phyloP scores from a whole-genome alignment of 257 asterid species.

The Capsicum rhomboideum region DNA sequence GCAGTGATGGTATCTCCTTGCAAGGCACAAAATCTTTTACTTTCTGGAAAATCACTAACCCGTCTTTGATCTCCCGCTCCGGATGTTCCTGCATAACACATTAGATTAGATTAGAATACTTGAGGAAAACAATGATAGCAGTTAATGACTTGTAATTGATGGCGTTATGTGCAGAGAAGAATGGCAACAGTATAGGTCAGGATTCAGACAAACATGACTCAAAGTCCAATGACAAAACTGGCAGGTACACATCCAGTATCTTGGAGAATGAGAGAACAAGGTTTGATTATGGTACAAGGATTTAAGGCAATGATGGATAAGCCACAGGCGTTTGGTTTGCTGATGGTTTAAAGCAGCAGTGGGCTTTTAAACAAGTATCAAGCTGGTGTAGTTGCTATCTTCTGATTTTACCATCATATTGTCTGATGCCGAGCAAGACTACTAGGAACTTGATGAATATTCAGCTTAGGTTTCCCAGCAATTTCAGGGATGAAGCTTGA shows the following conservation, averaged over 20 bases:
- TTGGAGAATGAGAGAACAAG: neutral
- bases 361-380: too few species aligned
- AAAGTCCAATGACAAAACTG: neutral
- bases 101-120: neutral
- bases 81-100: conserved; percentile 63
- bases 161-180: neutral
- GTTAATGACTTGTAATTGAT: too few species aligned
- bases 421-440: neutral
- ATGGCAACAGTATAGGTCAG: neutral
- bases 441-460: neutral
- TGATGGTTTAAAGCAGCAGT: neutral
- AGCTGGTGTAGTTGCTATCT: neutral
- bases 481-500: too few species aligned
- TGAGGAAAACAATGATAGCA: neutral
- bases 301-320: neutral
- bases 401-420: neutral
- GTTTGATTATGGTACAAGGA: neutral
- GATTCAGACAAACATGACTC: neutral
- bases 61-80: conserved; percentile 73
- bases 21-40: conserved; percentile 69
- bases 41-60: conserved; percentile 49
- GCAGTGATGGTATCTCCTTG: conserved; percentile 92
- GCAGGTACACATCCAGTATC: neutral
- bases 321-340: neutral
- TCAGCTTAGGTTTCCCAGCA: neutral